These are phyloP conservation scores for Setaria viridis DNA, from an alignment of 202 grass and related monocot genomes.

Conservation along the genomic window DNA sequence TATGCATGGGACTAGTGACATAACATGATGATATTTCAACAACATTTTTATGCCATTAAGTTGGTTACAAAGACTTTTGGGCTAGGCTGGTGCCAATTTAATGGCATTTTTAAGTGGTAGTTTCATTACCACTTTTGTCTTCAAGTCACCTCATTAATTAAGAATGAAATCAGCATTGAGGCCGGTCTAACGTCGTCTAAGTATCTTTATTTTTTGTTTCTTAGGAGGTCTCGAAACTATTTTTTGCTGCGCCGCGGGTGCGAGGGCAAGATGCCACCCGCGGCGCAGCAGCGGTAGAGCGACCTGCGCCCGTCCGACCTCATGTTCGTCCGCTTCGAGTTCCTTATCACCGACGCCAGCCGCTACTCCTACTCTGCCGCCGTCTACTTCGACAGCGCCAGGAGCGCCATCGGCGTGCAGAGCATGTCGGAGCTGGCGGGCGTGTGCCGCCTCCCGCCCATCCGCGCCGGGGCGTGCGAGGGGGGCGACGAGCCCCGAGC, in stretches of 20 bases:
- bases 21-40: no score
- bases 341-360: slow-evolving; percentile 67
- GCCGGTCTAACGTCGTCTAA: no score
- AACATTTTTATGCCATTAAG: no score
- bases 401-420: slow-evolving; percentile 40
- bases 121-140: no score
- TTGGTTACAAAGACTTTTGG: no score
- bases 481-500: slow-evolving; percentile 50
- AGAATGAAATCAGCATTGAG: no score
- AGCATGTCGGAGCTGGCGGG: slow-evolving; percentile 78
- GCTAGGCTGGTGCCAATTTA: no score
- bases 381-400: not conserved
- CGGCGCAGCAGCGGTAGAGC: slow-evolving; percentile 82
- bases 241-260: slow-evolving; percentile 20
- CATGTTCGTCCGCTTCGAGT: slow-evolving; percentile 81
- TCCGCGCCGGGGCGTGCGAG: slow-evolving; percentile 29
- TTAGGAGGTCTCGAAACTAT: no score
- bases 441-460: slow-evolving; percentile 56
- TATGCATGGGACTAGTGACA: no score
- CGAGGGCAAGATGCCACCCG: slow-evolving; percentile 52
- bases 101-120: no score
- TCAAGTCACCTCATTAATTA: no score
- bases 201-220: no score
- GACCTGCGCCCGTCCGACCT: slow-evolving; percentile 84
- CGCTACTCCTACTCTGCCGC: slow-evolving; percentile 70